Evolutionary conservation across 257 asterid species (phyloP).

Genomic region (Handroanthus guayacan): DNA sequence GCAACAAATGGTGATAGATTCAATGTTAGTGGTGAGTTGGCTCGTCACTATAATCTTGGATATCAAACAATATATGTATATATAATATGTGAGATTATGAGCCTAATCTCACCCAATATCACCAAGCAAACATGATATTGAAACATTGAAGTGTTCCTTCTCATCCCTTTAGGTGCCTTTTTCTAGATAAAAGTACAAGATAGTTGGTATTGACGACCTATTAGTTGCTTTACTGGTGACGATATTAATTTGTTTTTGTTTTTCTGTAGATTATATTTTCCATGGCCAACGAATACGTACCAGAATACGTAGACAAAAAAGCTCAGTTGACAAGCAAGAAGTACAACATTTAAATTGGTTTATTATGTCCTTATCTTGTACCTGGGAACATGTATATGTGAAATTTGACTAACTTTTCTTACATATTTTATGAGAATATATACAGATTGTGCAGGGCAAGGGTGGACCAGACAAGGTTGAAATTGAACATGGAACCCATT

Average conservation of each 20-base stretch:
- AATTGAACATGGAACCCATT: slow-evolving; percentile 75
- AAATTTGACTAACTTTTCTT: background rate
- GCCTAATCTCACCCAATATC: too few relatives aligned
- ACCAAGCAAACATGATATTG: too few relatives aligned
- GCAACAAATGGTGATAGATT: too few relatives aligned
- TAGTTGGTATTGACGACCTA: too few relatives aligned
- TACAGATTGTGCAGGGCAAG: slow-evolving; percentile 76
- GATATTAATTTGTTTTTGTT: background rate
- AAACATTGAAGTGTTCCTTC: too few relatives aligned
- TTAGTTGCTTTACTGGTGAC: too few relatives aligned
- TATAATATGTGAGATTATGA: too few relatives aligned
- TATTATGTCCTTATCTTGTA: slow-evolving; percentile 3
- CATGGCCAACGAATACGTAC: background rate
- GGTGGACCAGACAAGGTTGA: slow-evolving; percentile 87
- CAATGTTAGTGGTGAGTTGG: too few relatives aligned
- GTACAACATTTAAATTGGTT: background rate
- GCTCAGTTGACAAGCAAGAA: background rate
- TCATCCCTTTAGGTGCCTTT: too few relatives aligned
- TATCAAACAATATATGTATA: too few relatives aligned
- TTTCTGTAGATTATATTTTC: background rate
- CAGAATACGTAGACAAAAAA: background rate
- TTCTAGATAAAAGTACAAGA: too few relatives aligned
- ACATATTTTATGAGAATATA: background rate
- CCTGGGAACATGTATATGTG: background rate
- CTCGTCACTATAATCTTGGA: too few relatives aligned